phyloP scores from a whole-genome alignment of 2,329 filamentous ascomycete genomes.

The Nemania sp. region DNA sequence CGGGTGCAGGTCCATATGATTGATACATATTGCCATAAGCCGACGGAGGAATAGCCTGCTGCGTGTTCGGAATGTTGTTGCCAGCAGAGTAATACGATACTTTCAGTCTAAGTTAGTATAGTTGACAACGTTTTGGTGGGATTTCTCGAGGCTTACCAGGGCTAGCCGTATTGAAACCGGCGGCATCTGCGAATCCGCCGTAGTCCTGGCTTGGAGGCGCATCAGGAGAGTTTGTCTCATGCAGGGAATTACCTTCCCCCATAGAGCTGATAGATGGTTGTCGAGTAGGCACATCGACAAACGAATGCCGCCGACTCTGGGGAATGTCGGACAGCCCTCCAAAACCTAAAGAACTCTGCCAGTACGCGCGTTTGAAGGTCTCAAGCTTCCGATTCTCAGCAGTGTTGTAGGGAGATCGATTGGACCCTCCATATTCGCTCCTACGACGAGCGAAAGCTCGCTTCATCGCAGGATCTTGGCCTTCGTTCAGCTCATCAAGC shows the following conservation, averaged over 20 bases:
- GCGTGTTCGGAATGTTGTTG: slow-evolving; percentile 37
- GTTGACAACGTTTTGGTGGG: neutral
- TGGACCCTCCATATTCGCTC: slow-evolving; percentile 58
- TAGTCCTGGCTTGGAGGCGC: slow-evolving; percentile 49
- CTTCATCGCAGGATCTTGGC: slow-evolving; percentile 50
- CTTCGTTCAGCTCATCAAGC: slow-evolving; percentile 64
- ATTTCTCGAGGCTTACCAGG: slow-evolving; percentile 43
- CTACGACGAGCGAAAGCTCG: slow-evolving; percentile 55
- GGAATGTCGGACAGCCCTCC: slow-evolving; percentile 63
- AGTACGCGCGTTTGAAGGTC: slow-evolving; percentile 68
- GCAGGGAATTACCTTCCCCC: slow-evolving; percentile 52
- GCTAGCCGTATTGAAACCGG: slow-evolving; percentile 43
- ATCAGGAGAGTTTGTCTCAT: slow-evolving; percentile 53
- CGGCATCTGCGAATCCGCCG: slow-evolving; percentile 45
- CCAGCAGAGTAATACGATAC: slow-evolving; percentile 46
- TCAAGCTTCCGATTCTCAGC: slow-evolving; percentile 65
- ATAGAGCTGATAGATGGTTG: slow-evolving; percentile 66
- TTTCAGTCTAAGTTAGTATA: slow-evolving; percentile 38
- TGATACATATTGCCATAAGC: slow-evolving; percentile 49
- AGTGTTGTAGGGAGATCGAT: slow-evolving; percentile 52
- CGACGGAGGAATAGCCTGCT: slow-evolving; percentile 44
- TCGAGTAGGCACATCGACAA: slow-evolving; percentile 69
- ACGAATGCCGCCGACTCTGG: slow-evolving; percentile 79
- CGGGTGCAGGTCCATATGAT: slow-evolving; percentile 49
- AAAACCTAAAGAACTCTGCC: slow-evolving; percentile 73